These are phyloP conservation scores for Aspergillus sclerotiicarbonarius DNA, from an alignment of 495 filamentous ascomycete genomes.

Conservation along the genomic window DNA sequence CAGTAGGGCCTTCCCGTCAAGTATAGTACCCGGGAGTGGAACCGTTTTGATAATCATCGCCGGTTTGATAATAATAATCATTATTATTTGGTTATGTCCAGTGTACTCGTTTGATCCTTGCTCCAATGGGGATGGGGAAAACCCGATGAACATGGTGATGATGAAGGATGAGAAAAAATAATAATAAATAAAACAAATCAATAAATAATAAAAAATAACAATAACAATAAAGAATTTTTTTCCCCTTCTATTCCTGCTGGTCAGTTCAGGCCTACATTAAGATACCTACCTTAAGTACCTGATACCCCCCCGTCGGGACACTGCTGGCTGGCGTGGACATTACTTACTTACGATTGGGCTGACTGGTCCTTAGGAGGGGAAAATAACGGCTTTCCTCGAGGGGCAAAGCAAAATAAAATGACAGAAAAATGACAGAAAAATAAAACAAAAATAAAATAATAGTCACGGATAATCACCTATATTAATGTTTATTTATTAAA, in stretches of 20 bases:
- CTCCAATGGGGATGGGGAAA: background rate
- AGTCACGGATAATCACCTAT: slow-evolving; percentile 1
- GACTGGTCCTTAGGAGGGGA: background rate
- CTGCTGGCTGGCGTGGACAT: background rate
- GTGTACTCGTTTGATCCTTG: background rate
- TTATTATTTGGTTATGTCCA: background rate
- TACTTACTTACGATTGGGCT: background rate
- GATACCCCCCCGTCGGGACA: background rate
- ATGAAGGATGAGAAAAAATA: no score
- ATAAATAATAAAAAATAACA: no score
- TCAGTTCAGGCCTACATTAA: no score
- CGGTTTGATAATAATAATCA: slow-evolving; percentile 5
- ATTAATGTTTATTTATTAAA: slow-evolving; percentile 10
- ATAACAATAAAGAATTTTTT: no score
- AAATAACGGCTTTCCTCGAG: background rate
- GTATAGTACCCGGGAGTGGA: slow-evolving; percentile 22
- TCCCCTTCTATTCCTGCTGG: no score
- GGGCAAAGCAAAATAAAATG: background rate
- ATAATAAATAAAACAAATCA: no score
- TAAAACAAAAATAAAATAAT: slow-evolving; percentile 2
- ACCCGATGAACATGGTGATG: no score
- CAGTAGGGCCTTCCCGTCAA: slow-evolving; percentile 20
- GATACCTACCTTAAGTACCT: no score
- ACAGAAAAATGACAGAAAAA: background rate
- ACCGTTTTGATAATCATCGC: slow-evolving; percentile 13